Evolutionary conservation across 768 basidiomycete genomes (phyloP).

Genomic region (Obba rivulosa): DNA sequence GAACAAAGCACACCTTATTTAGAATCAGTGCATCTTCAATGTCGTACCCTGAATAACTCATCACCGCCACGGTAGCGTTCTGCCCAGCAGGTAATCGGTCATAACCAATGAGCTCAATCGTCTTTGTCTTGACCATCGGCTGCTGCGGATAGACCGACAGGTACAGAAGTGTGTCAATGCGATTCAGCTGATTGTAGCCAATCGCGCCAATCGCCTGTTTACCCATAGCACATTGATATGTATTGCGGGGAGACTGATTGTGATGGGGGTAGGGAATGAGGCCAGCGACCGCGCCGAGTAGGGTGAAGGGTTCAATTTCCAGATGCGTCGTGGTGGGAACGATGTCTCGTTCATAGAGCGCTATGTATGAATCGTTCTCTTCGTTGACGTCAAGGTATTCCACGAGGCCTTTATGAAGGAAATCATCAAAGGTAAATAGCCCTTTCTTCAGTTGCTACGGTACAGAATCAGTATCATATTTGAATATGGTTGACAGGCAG

Average conservation of each 20-base stretch:
- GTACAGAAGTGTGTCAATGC: conserved; percentile 98
- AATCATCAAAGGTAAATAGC: conserved; percentile 84
- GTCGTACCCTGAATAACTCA: conserved; percentile 99
- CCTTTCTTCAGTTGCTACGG: conserved; percentile 74
- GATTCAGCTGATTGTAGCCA: conserved; percentile 94
- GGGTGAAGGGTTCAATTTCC: conserved; percentile 97
- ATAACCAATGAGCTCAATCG: conserved; percentile 95
- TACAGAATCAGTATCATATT: conserved; percentile 1
- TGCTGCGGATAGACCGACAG: conserved; percentile 97
- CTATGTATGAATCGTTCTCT: conserved; percentile 96
- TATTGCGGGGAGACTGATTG: conserved; percentile 98
- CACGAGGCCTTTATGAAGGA: conserved; percentile 85
- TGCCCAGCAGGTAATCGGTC: conserved; percentile 96
- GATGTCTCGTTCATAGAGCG: conserved; percentile 88
- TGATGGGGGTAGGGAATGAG: conserved; percentile 99
- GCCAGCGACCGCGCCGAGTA: conserved; percentile 96
- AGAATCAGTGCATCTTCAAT: conserved; percentile 98
- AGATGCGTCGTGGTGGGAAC: conserved; percentile 83
- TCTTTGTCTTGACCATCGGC: conserved; percentile 99
- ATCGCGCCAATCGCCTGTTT: conserved; percentile 99
- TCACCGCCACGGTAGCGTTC: conserved; percentile 97
- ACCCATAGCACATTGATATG: conserved; percentile 99
- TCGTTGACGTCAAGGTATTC: conserved; percentile 99
- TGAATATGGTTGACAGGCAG: not conserved
- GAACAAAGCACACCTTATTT: conserved; percentile 60